A percentile compares a stretch with the other conserved stretches of the same genome.
phyloP scores from a whole-genome alignment of 2,329 filamentous ascomycete genomes.

The Cercospora berteroae region DNA sequence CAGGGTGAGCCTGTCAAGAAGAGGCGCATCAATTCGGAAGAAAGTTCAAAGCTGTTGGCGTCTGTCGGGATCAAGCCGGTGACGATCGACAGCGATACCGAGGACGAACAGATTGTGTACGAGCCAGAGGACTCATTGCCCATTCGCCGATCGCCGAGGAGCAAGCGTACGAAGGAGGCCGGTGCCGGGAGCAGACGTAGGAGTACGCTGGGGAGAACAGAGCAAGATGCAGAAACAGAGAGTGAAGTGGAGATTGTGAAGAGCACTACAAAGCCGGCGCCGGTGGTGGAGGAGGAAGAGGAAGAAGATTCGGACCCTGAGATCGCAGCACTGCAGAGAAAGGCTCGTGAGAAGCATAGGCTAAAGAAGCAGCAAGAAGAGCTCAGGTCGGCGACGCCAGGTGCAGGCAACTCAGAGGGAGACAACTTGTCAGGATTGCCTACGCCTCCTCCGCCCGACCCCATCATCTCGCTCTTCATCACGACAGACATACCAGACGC shows the following conservation, averaged over 20 bases:
- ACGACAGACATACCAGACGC: slow-evolving; percentile 63
- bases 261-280: background rate
- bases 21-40: slow-evolving; percentile 32
- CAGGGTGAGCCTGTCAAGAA: slow-evolving; percentile 26
- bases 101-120: slow-evolving; percentile 12
- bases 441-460: slow-evolving; percentile 42
- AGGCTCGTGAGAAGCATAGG: slow-evolving; percentile 40
- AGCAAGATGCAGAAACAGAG: slow-evolving; percentile 17
- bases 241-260: slow-evolving; percentile 22
- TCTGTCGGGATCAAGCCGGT: slow-evolving; percentile 21
- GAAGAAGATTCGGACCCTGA: slow-evolving; percentile 44
- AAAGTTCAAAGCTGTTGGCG: slow-evolving; percentile 26
- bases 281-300: slow-evolving; percentile 20
- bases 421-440: slow-evolving; percentile 10
- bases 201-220: slow-evolving; percentile 1
- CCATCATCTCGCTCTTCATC: slow-evolving; percentile 64
- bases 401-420: slow-evolving; percentile 7
- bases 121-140: slow-evolving; percentile 12
- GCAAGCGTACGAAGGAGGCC: slow-evolving; percentile 19
- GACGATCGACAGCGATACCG: slow-evolving; percentile 17
- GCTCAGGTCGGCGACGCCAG: slow-evolving; percentile 15
- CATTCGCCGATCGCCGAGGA: slow-evolving; percentile 17
- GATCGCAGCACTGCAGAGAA: slow-evolving; percentile 43
- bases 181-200: slow-evolving; percentile 8
- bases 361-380: slow-evolving; percentile 15